Percentiles rank a stretch among this genome's conserved stretches.
Conservation (phyloP, 83 land plant genomes). For the Picea mariana region DNA sequence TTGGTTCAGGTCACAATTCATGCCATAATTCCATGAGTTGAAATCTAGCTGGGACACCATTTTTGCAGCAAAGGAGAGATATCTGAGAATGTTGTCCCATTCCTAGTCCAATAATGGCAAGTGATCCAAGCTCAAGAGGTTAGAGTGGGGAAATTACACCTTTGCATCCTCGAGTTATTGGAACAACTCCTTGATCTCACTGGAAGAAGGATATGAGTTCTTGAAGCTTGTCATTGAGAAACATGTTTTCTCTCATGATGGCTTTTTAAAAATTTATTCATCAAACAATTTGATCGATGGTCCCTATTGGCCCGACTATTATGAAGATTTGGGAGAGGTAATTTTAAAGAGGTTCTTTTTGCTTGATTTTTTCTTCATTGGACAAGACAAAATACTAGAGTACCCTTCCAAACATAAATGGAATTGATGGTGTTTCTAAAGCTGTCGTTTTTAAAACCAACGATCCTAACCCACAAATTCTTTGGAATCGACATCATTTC, state of each 20-base stretch:
- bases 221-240: conserved; percentile 72
- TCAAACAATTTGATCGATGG: conserved; percentile 88
- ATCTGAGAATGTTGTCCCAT: conserved; percentile 75
- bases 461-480: no score
- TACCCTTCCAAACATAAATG: conserved; percentile 56
- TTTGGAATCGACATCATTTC: no score
- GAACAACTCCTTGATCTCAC: conserved; percentile 41
- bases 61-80: conserved; percentile 67
- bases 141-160: conserved; percentile 80
- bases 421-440: conserved; percentile 72
- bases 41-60: conserved; percentile 58
- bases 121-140: conserved; percentile 75
- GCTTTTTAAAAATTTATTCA: conserved; percentile 65
- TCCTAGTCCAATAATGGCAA: conserved; percentile 75
- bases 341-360: conserved; percentile 78
- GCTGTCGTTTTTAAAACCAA: no score
- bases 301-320: conserved; percentile 74
- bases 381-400: conserved; percentile 73
- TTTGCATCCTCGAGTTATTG: conserved; percentile 69
- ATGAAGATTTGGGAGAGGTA: conserved; percentile 70
- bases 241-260: conserved; percentile 72
- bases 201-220: conserved; percentile 43
- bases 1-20: conserved; percentile 54
- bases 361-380: conserved; percentile 60
- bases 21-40: conserved; percentile 77